phyloP scores from a whole-genome alignment of 106 monocot species.

The Apostasia ramifera region DNA sequence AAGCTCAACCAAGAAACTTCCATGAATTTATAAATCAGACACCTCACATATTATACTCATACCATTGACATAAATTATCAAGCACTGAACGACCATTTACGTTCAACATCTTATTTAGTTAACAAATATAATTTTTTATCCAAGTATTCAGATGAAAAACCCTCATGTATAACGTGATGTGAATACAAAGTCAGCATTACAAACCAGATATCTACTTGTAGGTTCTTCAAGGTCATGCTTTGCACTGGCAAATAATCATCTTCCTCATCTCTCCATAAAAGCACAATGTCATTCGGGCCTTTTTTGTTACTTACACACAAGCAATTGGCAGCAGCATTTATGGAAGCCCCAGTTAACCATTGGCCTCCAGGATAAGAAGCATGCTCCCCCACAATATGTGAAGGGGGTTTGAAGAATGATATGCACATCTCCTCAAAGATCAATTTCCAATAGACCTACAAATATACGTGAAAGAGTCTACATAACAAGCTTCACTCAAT shows the following conservation, averaged over 20 bases:
- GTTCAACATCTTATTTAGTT: too few relatives aligned
- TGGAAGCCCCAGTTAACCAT: conserved; percentile 74
- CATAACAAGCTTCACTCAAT: background rate
- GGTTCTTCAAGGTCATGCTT: conserved; percentile 62
- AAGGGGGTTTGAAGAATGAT: conserved; percentile 51
- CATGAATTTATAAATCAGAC: too few relatives aligned
- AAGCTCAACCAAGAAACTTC: too few relatives aligned
- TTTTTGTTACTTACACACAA: conserved; percentile 55
- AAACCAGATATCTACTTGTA: conserved; percentile 72
- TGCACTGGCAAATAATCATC: conserved; percentile 58
- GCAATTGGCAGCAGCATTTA: conserved; percentile 80
- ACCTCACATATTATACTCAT: too few relatives aligned
- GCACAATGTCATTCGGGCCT: conserved; percentile 35
- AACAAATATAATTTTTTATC: too few relatives aligned
- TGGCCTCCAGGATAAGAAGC: conserved; percentile 64
- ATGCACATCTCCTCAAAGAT: conserved; percentile 73
- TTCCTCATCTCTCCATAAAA: conserved; percentile 91
- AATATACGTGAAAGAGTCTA: background rate
- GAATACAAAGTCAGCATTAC: background rate
- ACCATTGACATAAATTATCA: too few relatives aligned
- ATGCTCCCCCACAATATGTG: conserved; percentile 63
- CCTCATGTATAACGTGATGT: too few relatives aligned
- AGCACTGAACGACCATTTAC: too few relatives aligned
- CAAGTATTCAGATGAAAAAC: too few relatives aligned
- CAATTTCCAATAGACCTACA: conserved; percentile 79